Evolutionary conservation across 495 filamentous ascomycete genomes (phyloP).

Genomic region (Hyaloscypha finlandica): DNA sequence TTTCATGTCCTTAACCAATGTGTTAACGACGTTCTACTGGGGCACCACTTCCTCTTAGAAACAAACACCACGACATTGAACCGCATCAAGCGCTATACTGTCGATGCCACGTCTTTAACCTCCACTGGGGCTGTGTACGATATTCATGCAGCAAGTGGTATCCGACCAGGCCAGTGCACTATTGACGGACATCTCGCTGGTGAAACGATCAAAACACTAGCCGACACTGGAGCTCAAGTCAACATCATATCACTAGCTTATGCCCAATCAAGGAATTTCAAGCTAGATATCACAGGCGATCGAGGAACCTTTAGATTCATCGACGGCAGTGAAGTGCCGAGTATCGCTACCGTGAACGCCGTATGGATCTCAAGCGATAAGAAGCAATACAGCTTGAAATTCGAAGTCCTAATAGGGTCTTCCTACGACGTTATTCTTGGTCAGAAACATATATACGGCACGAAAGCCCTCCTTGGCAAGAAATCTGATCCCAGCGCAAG

Average conservation of each 20-base stretch:
- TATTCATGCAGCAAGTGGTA: neutral
- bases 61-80: neutral
- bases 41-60: neutral
- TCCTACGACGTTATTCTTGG: neutral
- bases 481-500: neutral
- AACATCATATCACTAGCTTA: slow-evolving; percentile 1
- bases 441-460: neutral
- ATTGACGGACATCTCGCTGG: neutral
- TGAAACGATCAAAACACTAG: neutral
- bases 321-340: neutral
- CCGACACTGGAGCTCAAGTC: neutral
- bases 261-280: neutral
- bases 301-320: neutral
- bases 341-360: neutral
- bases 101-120: neutral
- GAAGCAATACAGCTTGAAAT: slow-evolving; percentile 1
- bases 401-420: neutral
- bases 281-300: neutral
- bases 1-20: neutral
- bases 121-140: neutral
- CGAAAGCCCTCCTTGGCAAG: neutral
- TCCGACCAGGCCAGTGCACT: neutral
- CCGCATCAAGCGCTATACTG: neutral
- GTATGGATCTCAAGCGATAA: neutral
- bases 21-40: neutral